A percentile compares a stretch with the other conserved stretches of the same genome.
Conservation (phyloP, 164 flowering plant genomes). For the Malania oleifera region DNA sequence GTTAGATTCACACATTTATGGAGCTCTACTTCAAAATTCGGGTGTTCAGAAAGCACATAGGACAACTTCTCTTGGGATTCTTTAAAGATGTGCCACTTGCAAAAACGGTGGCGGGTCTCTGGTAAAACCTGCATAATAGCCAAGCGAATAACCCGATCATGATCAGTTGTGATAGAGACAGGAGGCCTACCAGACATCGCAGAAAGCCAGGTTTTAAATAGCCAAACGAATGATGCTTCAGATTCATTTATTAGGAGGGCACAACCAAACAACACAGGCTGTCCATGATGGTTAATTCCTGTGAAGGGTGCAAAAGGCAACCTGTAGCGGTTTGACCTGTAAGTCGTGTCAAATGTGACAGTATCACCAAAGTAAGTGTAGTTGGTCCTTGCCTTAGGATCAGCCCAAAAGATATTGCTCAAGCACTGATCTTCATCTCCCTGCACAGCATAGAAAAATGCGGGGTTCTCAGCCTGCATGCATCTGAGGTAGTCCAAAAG, state of each 20-base stretch:
- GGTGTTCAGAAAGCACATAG: constrained; percentile 24
- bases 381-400: constrained; percentile 29
- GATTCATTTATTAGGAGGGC: constrained; percentile 41
- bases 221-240: constrained; percentile 38
- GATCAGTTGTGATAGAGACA: constrained; percentile 38
- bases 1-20: constrained; percentile 36
- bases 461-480: constrained; percentile 32
- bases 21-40: constrained; percentile 37
- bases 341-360: constrained; percentile 42
- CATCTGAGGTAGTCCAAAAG: constrained; percentile 28
- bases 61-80: constrained; percentile 37
- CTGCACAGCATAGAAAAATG: constrained; percentile 38
- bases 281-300: constrained; percentile 48
- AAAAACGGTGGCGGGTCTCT: constrained; percentile 34
- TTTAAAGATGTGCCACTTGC: constrained; percentile 43
- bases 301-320: constrained; percentile 41
- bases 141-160: constrained; percentile 25
- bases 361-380: constrained; percentile 44
- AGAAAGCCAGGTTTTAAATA: constrained; percentile 35
- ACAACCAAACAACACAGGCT: constrained; percentile 46
- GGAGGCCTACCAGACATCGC: constrained; percentile 39
- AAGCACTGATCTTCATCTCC: constrained; percentile 36
- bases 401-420: constrained; percentile 44
- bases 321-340: constrained; percentile 31
- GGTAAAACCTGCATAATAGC: constrained; percentile 40